Percentiles rank a stretch among this genome's conserved stretches.
Evolutionary conservation across 345 rosid genomes (phyloP).

Genomic region (Salix dunnii): DNA sequence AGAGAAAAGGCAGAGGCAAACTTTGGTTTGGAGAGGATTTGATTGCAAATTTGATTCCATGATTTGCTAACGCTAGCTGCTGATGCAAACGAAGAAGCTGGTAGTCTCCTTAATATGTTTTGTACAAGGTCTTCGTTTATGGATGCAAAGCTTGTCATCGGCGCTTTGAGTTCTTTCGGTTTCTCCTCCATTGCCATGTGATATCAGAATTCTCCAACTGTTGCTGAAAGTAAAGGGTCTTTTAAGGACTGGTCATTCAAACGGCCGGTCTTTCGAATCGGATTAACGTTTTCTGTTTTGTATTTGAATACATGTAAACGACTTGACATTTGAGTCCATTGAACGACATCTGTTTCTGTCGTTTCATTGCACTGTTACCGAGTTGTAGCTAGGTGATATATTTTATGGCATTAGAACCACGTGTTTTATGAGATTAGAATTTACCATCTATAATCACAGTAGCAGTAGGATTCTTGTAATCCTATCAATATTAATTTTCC

Average conservation of each 20-base stretch:
- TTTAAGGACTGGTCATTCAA: not conserved
- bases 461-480: no score
- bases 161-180: not conserved
- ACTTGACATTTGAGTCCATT: not conserved
- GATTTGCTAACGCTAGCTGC: conserved; percentile 47
- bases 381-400: no score
- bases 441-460: no score
- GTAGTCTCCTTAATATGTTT: not conserved
- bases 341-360: not conserved
- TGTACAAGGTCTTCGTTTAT: not conserved
- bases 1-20: conserved; percentile 51
- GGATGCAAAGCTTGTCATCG: not conserved
- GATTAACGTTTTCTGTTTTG: not conserved
- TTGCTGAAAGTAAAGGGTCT: not conserved
- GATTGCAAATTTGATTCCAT: conserved; percentile 40
- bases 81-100: not conserved
- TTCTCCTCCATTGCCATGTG: not conserved
- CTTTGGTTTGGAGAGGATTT: conserved; percentile 45
- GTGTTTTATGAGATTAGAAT: no score
- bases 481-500: no score
- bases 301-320: not conserved
- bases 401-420: no score
- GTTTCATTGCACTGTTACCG: not conserved
- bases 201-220: not conserved
- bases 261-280: not conserved